Base-by-base conservation (phyloP, 768 basidiomycete genomes). In the Russula sp. region DNA sequence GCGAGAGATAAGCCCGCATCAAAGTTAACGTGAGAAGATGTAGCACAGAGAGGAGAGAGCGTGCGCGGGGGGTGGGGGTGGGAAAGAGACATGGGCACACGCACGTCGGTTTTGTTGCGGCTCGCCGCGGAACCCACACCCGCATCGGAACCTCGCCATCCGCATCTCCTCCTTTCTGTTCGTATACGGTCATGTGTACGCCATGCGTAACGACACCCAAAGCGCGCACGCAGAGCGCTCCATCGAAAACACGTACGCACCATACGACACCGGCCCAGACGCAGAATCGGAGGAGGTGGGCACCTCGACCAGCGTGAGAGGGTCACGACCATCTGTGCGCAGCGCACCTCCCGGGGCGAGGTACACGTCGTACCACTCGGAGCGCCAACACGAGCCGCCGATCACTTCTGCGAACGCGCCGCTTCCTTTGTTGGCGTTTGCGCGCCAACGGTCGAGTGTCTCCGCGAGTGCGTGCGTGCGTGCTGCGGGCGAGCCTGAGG, bases 121-220 rank as follows among this genome's bases (percentile, higher is more conserved):
- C 82, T 16, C 97, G 82, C 10, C 86, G 89, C 1, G 97, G 94
- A 1, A 94, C 86, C 96, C 97, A 98, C 2, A 97, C 77, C 64
- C 77, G 80, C 72, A 88, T 73, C n/a, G 46, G 46, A 48, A 11
- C 2, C 46, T 48, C 38, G 1, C 11, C 55, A 38, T 50, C 50
- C 7, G 18, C 50, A 11, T 10, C 24, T 28, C 71, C 79, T 20
- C 71, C 79, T 20, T 73, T 62, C 67, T 82, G 79, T 49, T 83
- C 80, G 71, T 84, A 92, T 58, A 87, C 83, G 22, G 84, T 90
- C 86, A 95, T 84, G 74, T 98, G 97, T 2, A 96, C 90, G 0
- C 97, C 96, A 70, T 90, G 94, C 0, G 95, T 97, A 57, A 92
- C 81, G 8, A 95, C 74, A 3, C 96, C 94, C 70, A 98, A 98